A percentile compares a stretch with the other conserved stretches of the same genome.
Conservation (phyloP, 768 basidiomycete genomes). For the Pulveroboletus frians region DNA sequence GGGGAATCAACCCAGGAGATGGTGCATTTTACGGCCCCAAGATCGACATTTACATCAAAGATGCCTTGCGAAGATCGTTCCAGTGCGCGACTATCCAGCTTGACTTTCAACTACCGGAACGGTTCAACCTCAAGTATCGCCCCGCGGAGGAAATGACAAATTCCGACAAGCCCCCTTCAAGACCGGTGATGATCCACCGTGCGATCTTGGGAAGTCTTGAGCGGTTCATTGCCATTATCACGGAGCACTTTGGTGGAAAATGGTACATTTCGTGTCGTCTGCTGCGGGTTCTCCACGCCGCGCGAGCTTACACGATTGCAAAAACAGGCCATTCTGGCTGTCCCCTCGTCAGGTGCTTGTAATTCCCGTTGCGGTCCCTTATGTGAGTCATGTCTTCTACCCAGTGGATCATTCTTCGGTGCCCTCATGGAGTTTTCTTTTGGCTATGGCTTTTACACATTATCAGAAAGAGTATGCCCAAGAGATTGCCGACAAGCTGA, state of each 20-base stretch:
- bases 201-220: slow-evolving; percentile 93
- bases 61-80: slow-evolving; percentile 88
- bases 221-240: slow-evolving; percentile 94
- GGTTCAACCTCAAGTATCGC: slow-evolving; percentile 93
- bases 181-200: slow-evolving; percentile 98
- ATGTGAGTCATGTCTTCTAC: slow-evolving; percentile 47
- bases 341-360: slow-evolving; percentile 95
- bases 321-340: slow-evolving; percentile 92
- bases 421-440: too few relatives aligned
- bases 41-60: slow-evolving; percentile 94
- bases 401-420: not conserved
- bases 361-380: slow-evolving; percentile 87
- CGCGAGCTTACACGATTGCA: not conserved
- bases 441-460: not conserved
- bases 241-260: slow-evolving; percentile 96
- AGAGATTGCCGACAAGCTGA: slow-evolving; percentile 67
- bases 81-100: slow-evolving; percentile 99
- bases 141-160: slow-evolving; percentile 57
- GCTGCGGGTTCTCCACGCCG: slow-evolving; percentile 1
- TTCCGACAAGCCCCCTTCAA: slow-evolving; percentile 48
- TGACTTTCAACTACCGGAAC: slow-evolving; percentile 96
- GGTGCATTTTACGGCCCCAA: slow-evolving; percentile 99
- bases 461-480: slow-evolving; percentile 83
- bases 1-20: slow-evolving; percentile 92
- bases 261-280: slow-evolving; percentile 50